Base-by-base conservation (phyloP, 1,284 basidiomycete species). In the Cryptococcus sp. region DNA sequence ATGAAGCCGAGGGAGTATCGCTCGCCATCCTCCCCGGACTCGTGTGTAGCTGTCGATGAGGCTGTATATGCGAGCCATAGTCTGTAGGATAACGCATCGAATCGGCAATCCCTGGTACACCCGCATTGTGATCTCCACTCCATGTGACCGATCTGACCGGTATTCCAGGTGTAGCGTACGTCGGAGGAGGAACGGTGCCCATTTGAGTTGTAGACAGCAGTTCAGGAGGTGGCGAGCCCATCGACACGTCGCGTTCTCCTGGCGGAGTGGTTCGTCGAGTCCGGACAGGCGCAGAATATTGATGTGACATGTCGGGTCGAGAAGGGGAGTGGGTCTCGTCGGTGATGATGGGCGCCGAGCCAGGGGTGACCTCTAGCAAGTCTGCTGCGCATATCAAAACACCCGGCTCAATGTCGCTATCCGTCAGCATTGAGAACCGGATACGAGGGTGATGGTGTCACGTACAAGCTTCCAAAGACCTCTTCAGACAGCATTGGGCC, bases 301-400 rank as follows among this genome's bases (percentile, higher is more conserved):
- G 12, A 38, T 5, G 10, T 12, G 7, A 23, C 22, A 21, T 18
- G 19, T 5, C 39, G 24, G 39, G 12, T 16, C 12, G 19, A 23
- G 39, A 28, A 5, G 39, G 39, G 19, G 12, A n/a, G 21, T 43
- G 41, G 9, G 41, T 43, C 5, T 6, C 16, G 18, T 43, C 41
- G 5, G 41, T 43, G 22, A 43, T 33, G 22, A 43, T 24, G 18
- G 41, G 28, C 9, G 4, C n/a, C 4, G 31, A 9, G 4, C 11
- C 16, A 5, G 11, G 14, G 4, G 9, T n/a, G 41, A 33, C 31
- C 14, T 43, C 41, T 26, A 31, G 19, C 1, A 66, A 38, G 12
- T 60, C 58, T 2, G 56, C 62, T 5, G 55, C 52, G 44, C 64
- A 66, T 1, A 66, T 50, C 1, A 66, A 50, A 19, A 52, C 40